Percentiles rank a stretch among this genome's conserved stretches.
These are phyloP conservation scores for Onygenales sp. DNA, from an alignment of 2,329 filamentous ascomycete species.

Conservation along the genomic window DNA sequence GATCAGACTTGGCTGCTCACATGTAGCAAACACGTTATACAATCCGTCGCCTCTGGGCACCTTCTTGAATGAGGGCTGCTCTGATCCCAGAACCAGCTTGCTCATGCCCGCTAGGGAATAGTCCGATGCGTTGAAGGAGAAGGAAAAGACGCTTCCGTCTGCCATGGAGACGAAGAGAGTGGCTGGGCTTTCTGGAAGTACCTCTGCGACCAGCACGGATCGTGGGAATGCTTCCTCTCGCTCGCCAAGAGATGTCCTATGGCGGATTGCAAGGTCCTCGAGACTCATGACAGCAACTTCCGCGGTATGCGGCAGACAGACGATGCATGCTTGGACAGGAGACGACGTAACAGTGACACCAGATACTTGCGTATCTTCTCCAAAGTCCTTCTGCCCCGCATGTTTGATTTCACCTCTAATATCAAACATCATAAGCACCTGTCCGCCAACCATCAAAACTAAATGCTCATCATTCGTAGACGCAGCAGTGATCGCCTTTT, in stretches of 20 bases:
- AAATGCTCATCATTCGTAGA: constrained; percentile 63
- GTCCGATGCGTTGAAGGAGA: constrained; percentile 55
- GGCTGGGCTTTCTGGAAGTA: constrained; percentile 57
- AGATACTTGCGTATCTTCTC: constrained; percentile 66
- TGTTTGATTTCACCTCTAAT: constrained; percentile 48
- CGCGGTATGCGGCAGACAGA: constrained; percentile 83
- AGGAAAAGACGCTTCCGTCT: constrained; percentile 83
- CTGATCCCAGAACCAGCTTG: constrained; percentile 74
- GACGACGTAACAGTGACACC: constrained; percentile 67
- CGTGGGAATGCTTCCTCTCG: constrained; percentile 72
- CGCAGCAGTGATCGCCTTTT: constrained; percentile 61
- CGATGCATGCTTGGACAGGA: constrained; percentile 58
- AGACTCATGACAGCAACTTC: constrained; percentile 66
- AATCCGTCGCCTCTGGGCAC: constrained; percentile 59
- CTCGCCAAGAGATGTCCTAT: constrained; percentile 52
- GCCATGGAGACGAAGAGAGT: constrained; percentile 86
- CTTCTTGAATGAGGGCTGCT: constrained; percentile 71
- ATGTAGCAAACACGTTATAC: constrained; percentile 82
- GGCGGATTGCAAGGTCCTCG: constrained; percentile 54
- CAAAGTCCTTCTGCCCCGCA: constrained; percentile 51
- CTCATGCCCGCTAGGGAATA: constrained; percentile 62
- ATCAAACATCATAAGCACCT: constrained; percentile 59
- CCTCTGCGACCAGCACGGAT: constrained; percentile 67
- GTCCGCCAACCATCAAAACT: constrained; percentile 67
- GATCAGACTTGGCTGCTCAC: constrained; percentile 87